phyloP scores from a whole-genome alignment of 108 stramenopile genomes.

The Aurantiochytrium sp. region DNA sequence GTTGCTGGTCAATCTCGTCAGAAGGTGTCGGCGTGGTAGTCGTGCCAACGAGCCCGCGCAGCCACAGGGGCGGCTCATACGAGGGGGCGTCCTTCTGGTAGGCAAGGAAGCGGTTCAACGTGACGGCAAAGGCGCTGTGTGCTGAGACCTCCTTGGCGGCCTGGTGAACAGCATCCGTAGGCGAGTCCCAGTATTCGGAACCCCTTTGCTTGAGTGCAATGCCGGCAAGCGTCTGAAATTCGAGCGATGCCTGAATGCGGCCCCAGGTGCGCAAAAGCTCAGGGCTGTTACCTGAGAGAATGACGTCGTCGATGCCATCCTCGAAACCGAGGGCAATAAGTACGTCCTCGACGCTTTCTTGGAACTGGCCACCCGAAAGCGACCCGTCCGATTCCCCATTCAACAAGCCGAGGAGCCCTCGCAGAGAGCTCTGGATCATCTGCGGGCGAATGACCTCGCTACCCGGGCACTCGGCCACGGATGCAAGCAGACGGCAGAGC shows the following conservation, averaged over 20 bases:
- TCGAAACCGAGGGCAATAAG: neutral
- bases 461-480: neutral
- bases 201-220: neutral
- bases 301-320: neutral
- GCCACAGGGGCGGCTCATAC: neutral
- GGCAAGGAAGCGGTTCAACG: neutral
- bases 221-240: neutral
- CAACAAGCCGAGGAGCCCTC: neutral
- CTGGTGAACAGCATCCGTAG: neutral
- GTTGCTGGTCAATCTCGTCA: neutral
- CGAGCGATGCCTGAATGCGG: neutral
- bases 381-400: neutral
- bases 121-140: neutral
- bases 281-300: neutral
- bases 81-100: neutral
- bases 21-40: neutral
- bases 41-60: neutral
- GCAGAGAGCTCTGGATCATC: neutral
- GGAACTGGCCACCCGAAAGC: neutral
- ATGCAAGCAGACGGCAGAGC: neutral
- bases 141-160: neutral
- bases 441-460: neutral
- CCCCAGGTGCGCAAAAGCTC: neutral
- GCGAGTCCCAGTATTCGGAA: neutral
- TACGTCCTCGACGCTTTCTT: neutral